Base-by-base conservation (phyloP, 768 basidiomycete genomes). In the Agaricus subrufescens region DNA sequence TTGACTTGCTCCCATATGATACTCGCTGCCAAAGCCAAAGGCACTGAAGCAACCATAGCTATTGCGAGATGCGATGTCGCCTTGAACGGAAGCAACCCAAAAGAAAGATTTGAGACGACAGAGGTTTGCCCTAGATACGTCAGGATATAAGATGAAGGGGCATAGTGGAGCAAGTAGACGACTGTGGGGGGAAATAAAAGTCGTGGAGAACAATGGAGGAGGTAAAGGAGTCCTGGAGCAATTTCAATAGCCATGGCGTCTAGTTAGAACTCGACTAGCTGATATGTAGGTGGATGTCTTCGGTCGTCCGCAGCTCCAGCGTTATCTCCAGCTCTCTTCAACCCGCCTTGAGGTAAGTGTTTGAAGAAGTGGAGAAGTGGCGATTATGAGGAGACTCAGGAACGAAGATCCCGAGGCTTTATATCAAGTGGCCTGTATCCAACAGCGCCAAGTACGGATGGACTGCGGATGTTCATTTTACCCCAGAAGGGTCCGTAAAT, bases 211-310 rank as follows among this genome's bases (percentile, higher is more conserved):
- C 59, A 55, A 44, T 59, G 61, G 10, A 63, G 23, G 46, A 69
- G 64, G 43, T 65, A 69, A 14, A 60, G 38, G 50, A 67, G 62
- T 5, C 67, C 67, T 10, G 67, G 67, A 2, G 67, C 65, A 7
- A 69, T 52, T 19, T 60, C 56, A 15, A 53, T 43, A 25, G 15
- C 38, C 61, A 63, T 63, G 37, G 50, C 45, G n/a, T n/a, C 14
- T 12, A 50, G 19, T 19, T 19, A 19, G 19, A 19, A 19, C 19
- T 19, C 19, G 19, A 19, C 19, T 19, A 19, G 19, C 19, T 19
- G 19, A 19, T 19, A 19, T 19, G 19, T 19, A 19, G 19, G 19
- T 19, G 19, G 19, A 19, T 19, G 19, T 19, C 19, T 1, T 1
- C 19, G 19, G 19, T 19, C 19, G 19, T 19, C 19, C 19, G 19